phyloP scores from a whole-genome alignment of 2,329 filamentous ascomycete species.

The Pseudogymnoascus sp. region DNA sequence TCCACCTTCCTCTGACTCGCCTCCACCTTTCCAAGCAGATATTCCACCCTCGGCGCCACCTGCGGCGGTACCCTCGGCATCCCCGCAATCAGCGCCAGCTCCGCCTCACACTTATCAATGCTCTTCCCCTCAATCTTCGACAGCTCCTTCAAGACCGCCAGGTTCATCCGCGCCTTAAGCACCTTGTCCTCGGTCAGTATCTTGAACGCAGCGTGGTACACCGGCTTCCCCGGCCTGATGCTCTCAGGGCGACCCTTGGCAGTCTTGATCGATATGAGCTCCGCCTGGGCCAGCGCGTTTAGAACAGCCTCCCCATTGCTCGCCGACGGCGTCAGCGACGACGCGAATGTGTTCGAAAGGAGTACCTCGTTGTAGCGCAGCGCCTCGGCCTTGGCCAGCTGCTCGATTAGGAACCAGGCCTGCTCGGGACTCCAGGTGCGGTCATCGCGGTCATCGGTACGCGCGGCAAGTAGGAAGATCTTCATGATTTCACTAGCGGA shows the following conservation, averaged over 20 bases:
- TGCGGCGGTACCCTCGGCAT: constrained; percentile 65
- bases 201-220: constrained; percentile 78
- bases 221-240: constrained; percentile 75
- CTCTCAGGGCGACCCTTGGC: constrained; percentile 67
- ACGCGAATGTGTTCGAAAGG: constrained; percentile 65
- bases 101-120: constrained; percentile 72
- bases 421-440: constrained; percentile 74
- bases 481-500: constrained; percentile 86
- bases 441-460: constrained; percentile 34
- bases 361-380: constrained; percentile 83
- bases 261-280: constrained; percentile 71
- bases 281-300: constrained; percentile 72
- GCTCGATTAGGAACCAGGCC: constrained; percentile 81
- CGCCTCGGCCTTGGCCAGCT: constrained; percentile 57
- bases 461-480: constrained; percentile 68
- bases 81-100: constrained; percentile 62
- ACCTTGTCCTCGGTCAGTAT: constrained; percentile 63
- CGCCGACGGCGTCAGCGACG: constrained; percentile 39
- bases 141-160: constrained; percentile 60
- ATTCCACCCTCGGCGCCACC: constrained; percentile 57
- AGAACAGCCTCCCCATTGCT: constrained; percentile 65
- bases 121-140: constrained; percentile 63
- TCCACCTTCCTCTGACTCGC: constrained; percentile 68
- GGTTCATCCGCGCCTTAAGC: constrained; percentile 63
- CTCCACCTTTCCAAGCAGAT: constrained; percentile 65